phyloP scores from a whole-genome alignment of 768 basidiomycete species.

The Phylloporus arenicola region DNA sequence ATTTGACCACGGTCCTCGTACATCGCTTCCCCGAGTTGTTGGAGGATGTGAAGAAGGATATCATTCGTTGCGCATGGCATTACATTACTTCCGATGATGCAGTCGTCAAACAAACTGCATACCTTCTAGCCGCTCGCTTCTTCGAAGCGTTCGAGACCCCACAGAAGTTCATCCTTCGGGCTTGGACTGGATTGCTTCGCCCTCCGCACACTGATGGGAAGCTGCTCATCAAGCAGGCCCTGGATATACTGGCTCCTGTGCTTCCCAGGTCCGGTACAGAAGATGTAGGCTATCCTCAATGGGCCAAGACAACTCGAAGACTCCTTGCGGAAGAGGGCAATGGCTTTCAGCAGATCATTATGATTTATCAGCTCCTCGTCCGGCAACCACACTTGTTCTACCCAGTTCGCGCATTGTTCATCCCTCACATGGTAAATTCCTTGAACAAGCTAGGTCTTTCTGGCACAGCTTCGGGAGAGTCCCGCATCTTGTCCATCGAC shows the following conservation, averaged over 20 bases:
- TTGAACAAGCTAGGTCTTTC: slow-evolving; percentile 84
- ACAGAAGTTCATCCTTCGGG: slow-evolving; percentile 82
- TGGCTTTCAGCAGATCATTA: slow-evolving; percentile 59
- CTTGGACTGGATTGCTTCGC: slow-evolving; percentile 87
- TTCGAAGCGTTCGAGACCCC: slow-evolving; percentile 86
- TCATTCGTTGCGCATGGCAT: slow-evolving; percentile 91
- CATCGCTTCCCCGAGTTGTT: slow-evolving; percentile 79
- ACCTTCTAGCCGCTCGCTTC: slow-evolving; percentile 86
- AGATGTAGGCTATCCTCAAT: slow-evolving; percentile 54
- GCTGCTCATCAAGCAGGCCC: slow-evolving; percentile 72
- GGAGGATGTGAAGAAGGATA: slow-evolving; percentile 78
- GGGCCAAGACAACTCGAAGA: slow-evolving; percentile 83
- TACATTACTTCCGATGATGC: slow-evolving; percentile 82
- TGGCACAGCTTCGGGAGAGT: slow-evolving; percentile 64
- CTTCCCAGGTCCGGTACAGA: slow-evolving; percentile 65
- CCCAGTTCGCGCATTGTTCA: slow-evolving; percentile 86
- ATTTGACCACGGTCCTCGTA: slow-evolving; percentile 84
- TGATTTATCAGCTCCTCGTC: slow-evolving; percentile 88
- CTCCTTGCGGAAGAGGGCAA: slow-evolving; percentile 86
- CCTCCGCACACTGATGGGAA: slow-evolving; percentile 76
- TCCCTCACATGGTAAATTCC: slow-evolving; percentile 89
- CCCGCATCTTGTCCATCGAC: slow-evolving; percentile 83
- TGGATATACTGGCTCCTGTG: slow-evolving; percentile 80
- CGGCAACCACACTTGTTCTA: slow-evolving; percentile 90
- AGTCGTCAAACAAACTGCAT: slow-evolving; percentile 88